Evolutionary conservation across 441 rosid species (phyloP).

Genomic region (Populus trichocarpa): DNA sequence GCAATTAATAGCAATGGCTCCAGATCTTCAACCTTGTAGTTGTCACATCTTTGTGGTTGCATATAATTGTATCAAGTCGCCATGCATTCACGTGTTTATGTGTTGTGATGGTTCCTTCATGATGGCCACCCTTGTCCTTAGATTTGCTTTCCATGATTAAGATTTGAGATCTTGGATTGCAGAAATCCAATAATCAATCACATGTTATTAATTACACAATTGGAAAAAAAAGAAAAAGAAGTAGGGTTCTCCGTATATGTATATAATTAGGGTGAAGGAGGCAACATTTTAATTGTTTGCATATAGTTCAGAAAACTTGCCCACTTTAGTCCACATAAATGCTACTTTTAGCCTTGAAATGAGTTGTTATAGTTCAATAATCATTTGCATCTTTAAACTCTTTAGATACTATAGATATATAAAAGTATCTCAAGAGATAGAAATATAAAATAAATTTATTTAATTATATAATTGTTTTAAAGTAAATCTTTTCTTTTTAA

Average conservation of each 20-base stretch:
- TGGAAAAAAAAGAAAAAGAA: no score
- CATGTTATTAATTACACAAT: neutral
- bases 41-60: neutral
- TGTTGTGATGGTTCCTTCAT: neutral
- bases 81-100: neutral
- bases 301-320: no score
- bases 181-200: neutral
- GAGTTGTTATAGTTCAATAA: no score
- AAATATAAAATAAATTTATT: no score
- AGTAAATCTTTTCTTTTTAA: no score
- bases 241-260: neutral
- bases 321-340: no score
- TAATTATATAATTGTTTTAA: no score
- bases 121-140: neutral
- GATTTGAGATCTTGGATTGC: neutral
- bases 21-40: neutral
- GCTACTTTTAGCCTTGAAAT: no score
- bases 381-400: no score
- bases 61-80: neutral
- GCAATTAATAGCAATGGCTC: neutral
- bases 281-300: neutral
- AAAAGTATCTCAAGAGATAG: no score
- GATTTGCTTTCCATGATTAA: neutral
- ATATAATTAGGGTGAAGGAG: neutral
- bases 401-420: no score